Evolutionary conservation across 2,329 filamentous ascomycete genomes (phyloP), one percentile per base, ranked within the genome.

Genomic region (Penicillium sp.): DNA sequence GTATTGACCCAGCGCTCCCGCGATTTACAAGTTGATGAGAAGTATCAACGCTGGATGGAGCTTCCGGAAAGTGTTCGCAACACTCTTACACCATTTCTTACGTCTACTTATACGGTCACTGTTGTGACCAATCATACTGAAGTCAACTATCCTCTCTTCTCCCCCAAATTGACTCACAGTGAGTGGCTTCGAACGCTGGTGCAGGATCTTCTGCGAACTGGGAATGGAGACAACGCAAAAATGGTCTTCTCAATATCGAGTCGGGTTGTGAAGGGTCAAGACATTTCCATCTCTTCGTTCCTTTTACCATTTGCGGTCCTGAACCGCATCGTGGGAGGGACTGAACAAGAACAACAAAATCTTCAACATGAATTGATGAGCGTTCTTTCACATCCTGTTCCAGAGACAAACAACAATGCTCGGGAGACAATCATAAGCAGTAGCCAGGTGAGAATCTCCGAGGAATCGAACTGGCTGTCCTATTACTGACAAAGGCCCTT

Each of bases 271-370:
- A 86, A 87, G 55, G 88, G 90, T 32, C 91, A 94, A 67, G 92
- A 97, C 67, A 79, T 94, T 12, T 87, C 89, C 0, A 92, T 96
- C 32, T 85, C 92, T 0, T 89, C 89, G 41, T 97, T 97, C 64
- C 78, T 99, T 32, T 80, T 99, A 16, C 95, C 94, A 0, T 97
- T 94, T 68, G 81, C 92, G 16, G 86, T 90, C 4, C 74, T 97
- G 34, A 95, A 97, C 67, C 83, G 93, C 31, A 83, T 97, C 21
- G 80, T 96, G 12, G 89, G 88, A 25, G 85, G 90, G 23, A 83
- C 82, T 2, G 80, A 87, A 27, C 65, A 81, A 52, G 84, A 92
- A 60, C 83, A 84, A 46, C 71, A 81, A 23, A 80, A 86, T 52
- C 81, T 97, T 34, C 78, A 85, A n/a, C 73, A 77, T 12, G 95